Conservation (phyloP, 139 green algal genomes). For the Pseudopediastrum boryanum region DNA sequence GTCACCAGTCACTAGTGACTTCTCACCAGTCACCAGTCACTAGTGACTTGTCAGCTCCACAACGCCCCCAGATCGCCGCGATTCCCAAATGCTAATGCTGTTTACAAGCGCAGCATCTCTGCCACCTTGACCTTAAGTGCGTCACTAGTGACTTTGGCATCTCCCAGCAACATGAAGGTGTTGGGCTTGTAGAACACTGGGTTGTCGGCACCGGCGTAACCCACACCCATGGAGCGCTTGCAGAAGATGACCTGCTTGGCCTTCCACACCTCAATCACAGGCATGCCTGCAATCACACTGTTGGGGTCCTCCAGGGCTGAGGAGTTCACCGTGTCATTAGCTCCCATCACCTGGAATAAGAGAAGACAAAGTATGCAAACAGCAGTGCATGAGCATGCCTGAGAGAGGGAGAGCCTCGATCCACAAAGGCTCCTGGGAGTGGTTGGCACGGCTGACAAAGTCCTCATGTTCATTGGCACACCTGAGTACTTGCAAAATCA, state of each 20-base stretch:
- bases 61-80: too few species aligned
- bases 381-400: too few species aligned
- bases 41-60: too few species aligned
- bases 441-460: too few species aligned
- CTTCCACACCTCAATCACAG: slow-evolving; percentile 78
- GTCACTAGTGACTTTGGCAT: slow-evolving; percentile 69
- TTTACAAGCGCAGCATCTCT: background rate
- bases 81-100: too few species aligned
- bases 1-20: too few species aligned
- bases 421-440: too few species aligned
- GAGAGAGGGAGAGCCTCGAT: too few species aligned
- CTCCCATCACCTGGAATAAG: slow-evolving; percentile 37
- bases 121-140: slow-evolving; percentile 52
- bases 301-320: slow-evolving; percentile 87
- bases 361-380: too few species aligned
- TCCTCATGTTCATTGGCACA: too few species aligned
- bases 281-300: slow-evolving; percentile 78
- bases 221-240: slow-evolving; percentile 87
- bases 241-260: slow-evolving; percentile 84
- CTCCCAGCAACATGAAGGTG: slow-evolving; percentile 86
- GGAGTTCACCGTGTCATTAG: slow-evolving; percentile 92
- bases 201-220: slow-evolving; percentile 92
- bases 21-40: too few species aligned
- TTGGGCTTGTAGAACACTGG: slow-evolving; percentile 82
- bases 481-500: too few species aligned